Evolutionary conservation across 2,329 filamentous ascomycete species (phyloP), one percentile per base, ranked within the genome.

Genomic region (Xylaria sp.): DNA sequence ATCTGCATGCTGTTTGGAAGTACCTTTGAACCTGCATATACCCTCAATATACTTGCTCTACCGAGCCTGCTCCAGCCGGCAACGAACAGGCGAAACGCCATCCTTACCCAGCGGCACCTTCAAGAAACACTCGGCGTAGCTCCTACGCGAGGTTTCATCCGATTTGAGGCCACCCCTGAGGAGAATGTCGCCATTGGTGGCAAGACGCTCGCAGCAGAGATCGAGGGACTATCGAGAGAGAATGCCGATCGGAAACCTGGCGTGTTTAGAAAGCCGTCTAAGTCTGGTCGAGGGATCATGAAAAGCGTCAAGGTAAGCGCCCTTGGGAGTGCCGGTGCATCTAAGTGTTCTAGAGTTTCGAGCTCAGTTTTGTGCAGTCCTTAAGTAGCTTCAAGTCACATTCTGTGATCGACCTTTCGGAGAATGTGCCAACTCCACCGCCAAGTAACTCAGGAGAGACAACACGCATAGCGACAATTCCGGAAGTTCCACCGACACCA

Each of bases 31-130:
- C 91, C 93, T 3, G 92, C 93, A 23, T 97, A 97, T 77, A 86
- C 90, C 68, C 83, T 97, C 75, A 91, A 88, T 40, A 87, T 97
- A 67, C 90, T 87, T 42, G 90, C 93, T 0, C 83, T 96, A 10
- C 85, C 91, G 0, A 84, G 84, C 11, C 86, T 93, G 71, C 82
- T 96, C 66, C 89, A 90, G 69, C 88, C 92, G 0, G 87, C 89
- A 3, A 93, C 89, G 61, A 97, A 97, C 81, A 92, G 92, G 78
- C 89, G 93, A 70, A 96, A 95, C 78, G 89, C 93, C 0, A 85
- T 86, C n/a, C 81, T 97, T 20, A 87, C 97, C 3, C 92, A 96
- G 77, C 85, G 84, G n/a, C 90, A 92, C 77, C 86, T 97, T 79
- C 85, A 89, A 15, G 90, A 93, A 28, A 84, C 89, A 0, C 83